Evolutionary conservation across 495 filamentous ascomycete species (phyloP).

Genomic region (Podospora sp.): DNA sequence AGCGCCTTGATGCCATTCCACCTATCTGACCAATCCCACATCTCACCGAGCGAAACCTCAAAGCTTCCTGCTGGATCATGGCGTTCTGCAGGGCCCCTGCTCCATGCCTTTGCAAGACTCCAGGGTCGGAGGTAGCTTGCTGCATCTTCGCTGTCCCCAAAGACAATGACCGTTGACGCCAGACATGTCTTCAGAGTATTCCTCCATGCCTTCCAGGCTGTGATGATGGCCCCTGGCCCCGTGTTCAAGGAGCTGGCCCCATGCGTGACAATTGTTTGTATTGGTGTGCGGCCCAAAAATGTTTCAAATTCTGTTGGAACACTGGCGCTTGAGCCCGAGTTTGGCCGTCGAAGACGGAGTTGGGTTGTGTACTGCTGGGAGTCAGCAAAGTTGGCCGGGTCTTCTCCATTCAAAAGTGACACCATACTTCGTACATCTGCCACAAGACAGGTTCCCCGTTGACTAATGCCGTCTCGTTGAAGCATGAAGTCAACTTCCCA

Average conservation of each 20-base stretch:
- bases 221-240: neutral
- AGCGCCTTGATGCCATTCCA: constrained; percentile 5
- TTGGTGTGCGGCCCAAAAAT: neutral
- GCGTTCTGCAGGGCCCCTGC: neutral
- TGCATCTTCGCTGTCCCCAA: neutral
- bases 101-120: constrained; percentile 8
- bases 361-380: constrained; percentile 1
- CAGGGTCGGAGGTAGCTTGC: neutral
- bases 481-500: neutral
- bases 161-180: neutral
- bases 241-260: neutral
- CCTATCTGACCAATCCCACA: constrained; percentile 12
- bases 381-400: neutral
- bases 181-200: neutral
- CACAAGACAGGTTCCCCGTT: constrained; percentile 7
- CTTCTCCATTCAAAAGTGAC: too few species aligned
- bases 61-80: neutral
- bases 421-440: constrained; percentile 10
- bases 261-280: constrained; percentile 7
- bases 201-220: neutral
- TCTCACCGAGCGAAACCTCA: neutral
- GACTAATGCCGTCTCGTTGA: neutral
- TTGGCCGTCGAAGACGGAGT: neutral
- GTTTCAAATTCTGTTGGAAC: too few species aligned
- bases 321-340: too few species aligned